A percentile compares a stretch with the other conserved stretches of the same genome.
These are phyloP conservation scores for Cryptococcus sp. DNA, from an alignment of 1,284 basidiomycete genomes.

Conservation along the genomic window DNA sequence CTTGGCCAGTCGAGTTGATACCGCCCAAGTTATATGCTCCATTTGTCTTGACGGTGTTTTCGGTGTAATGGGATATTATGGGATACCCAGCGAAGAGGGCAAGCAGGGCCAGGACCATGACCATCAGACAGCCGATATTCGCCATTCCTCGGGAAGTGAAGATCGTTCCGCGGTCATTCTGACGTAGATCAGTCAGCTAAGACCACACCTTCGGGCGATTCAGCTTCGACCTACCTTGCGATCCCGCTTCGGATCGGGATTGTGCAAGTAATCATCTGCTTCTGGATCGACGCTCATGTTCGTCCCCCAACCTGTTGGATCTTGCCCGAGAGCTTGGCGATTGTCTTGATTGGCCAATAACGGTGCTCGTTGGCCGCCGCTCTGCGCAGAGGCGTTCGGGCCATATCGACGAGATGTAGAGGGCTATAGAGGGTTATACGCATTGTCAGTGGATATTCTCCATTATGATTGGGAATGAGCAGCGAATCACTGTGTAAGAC, in stretches of 20 bases:
- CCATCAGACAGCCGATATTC: conserved; percentile 72
- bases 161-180: conserved; percentile 59
- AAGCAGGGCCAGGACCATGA: conserved; percentile 65
- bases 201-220: neutral
- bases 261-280: conserved; percentile 54
- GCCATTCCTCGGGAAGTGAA: conserved; percentile 70
- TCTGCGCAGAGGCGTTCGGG: conserved; percentile 33
- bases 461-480: neutral
- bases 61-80: conserved; percentile 50
- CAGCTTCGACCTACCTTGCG: conserved; percentile 51
- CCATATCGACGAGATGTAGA: conserved; percentile 33
- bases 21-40: conserved; percentile 60
- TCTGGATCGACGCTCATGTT: conserved; percentile 42
- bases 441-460: neutral
- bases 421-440: neutral
- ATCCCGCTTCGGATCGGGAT: conserved; percentile 64
- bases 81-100: conserved; percentile 64
- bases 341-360: conserved; percentile 25
- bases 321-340: conserved; percentile 5
- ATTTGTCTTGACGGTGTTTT: conserved; percentile 40
- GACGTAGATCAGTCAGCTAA: neutral
- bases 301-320: conserved; percentile 16
- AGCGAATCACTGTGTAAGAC: neutral
- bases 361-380: conserved; percentile 26
- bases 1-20: conserved; percentile 61